Evolutionary conservation across 306 rosid genomes (phyloP).

Genomic region (Vicia sativa): DNA sequence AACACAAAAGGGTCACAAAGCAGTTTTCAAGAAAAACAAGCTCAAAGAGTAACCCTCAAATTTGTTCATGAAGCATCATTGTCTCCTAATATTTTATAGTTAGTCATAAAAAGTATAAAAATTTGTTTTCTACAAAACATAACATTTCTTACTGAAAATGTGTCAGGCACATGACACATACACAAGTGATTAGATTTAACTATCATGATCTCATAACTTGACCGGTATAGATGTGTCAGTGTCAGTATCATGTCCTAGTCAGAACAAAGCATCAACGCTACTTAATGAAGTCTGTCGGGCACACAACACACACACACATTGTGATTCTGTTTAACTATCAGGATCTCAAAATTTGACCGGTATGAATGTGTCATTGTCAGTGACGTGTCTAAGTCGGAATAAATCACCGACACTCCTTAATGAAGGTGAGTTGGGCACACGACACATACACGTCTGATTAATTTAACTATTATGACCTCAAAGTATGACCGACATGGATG

Average conservation of each 20-base stretch:
- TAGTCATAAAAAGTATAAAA: background rate
- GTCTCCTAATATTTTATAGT: background rate
- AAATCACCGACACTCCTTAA: background rate
- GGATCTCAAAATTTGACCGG: background rate
- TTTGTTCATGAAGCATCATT: background rate
- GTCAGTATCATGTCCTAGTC: too few species aligned
- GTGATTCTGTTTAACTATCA: background rate
- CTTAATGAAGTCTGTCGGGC: background rate
- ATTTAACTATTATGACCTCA: background rate
- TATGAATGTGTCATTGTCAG: background rate
- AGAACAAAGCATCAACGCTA: background rate
- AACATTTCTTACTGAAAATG: background rate
- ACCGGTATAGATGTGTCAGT: background rate
- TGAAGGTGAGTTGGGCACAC: background rate
- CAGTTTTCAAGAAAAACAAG: background rate
- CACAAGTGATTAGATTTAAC: background rate
- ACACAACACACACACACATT: background rate
- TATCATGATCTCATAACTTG: background rate
- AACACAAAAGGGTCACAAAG: slow-evolving; percentile 36
- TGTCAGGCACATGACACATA: background rate
- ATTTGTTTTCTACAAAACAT: background rate
- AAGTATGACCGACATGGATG: background rate
- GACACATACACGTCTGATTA: background rate
- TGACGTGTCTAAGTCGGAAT: too few species aligned
- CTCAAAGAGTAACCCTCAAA: background rate